Evolutionary conservation across 2,329 filamentous ascomycete genomes (phyloP).

Genomic region (Fusarium napiforme): DNA sequence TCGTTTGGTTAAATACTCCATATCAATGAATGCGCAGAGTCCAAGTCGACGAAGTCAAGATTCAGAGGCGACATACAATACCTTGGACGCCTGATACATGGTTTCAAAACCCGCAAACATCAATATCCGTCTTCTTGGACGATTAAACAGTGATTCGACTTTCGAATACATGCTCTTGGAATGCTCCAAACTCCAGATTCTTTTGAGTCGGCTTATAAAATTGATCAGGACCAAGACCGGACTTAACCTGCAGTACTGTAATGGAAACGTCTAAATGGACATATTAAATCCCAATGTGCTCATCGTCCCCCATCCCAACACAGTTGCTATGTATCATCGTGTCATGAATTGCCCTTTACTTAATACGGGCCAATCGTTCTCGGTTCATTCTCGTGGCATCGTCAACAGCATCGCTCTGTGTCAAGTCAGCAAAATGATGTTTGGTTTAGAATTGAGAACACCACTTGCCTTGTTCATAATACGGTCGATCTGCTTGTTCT

Average conservation of each 20-base stretch:
- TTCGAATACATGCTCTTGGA: not conserved
- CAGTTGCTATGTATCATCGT: slow-evolving; percentile 11
- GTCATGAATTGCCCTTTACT: slow-evolving; percentile 38
- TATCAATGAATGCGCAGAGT: not conserved
- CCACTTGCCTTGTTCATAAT: slow-evolving; percentile 78
- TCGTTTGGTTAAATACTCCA: not conserved
- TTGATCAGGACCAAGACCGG: slow-evolving; percentile 1
- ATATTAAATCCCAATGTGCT: slow-evolving; percentile 16
- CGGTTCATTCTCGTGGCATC: slow-evolving; percentile 84
- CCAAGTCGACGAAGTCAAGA: not conserved
- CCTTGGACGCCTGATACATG: not conserved
- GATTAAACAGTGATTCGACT: not conserved
- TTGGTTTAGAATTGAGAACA: not conserved
- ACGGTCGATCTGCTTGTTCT: slow-evolving; percentile 79
- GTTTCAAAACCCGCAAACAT: not conserved
- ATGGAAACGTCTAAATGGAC: not conserved
- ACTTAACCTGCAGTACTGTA: not conserved
- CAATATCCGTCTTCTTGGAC: not conserved
- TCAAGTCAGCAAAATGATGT: slow-evolving; percentile 43
- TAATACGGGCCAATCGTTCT: slow-evolving; percentile 73
- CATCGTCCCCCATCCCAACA: not conserved
- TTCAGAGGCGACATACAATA: not conserved
- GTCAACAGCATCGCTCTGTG: slow-evolving; percentile 82
- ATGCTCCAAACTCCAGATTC: not conserved
- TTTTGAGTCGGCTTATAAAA: not conserved